Percentiles rank a stretch among this genome's conserved stretches.
Conservation (phyloP, 805 yeast genomes). For the Citeromyces nyonsensis region DNA sequence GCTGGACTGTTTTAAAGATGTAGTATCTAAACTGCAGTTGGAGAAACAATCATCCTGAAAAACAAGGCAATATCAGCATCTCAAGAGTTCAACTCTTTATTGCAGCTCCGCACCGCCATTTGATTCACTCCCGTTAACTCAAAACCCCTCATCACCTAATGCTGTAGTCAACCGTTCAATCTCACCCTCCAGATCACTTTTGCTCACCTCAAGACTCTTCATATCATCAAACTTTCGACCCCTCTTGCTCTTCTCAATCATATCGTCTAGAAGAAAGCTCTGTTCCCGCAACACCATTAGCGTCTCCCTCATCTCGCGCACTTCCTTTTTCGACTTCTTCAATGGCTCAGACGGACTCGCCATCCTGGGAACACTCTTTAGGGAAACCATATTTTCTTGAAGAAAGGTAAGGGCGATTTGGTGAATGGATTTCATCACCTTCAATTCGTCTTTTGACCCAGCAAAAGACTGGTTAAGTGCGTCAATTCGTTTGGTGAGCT, state of each 20-base stretch:
- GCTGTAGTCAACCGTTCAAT: conserved; percentile 25
- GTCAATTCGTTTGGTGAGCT: conserved; percentile 24
- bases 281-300: conserved; percentile 85
- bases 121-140: too few species aligned
- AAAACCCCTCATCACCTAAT: conserved; percentile 39
- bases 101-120: too few species aligned
- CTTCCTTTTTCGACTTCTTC: conserved; percentile 28
- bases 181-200: conserved; percentile 37
- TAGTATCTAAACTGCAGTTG: too few species aligned
- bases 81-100: too few species aligned
- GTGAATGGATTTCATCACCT: conserved; percentile 37
- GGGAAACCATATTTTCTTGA: conserved; percentile 49
- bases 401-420: conserved; percentile 41
- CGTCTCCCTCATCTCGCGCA: conserved; percentile 51
- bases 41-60: too few species aligned
- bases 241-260: conserved; percentile 45
- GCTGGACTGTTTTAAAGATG: too few species aligned
- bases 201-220: conserved; percentile 37
- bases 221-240: conserved; percentile 70
- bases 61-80: too few species aligned
- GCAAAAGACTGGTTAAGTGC: conserved; percentile 11
- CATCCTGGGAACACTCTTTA: conserved; percentile 41
- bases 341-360: conserved; percentile 13
- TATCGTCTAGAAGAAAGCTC: conserved; percentile 48
- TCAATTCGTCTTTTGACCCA: conserved; percentile 21